Conservation (phyloP, 257 asterid species). For the Dorcoceras hygrometricum region DNA sequence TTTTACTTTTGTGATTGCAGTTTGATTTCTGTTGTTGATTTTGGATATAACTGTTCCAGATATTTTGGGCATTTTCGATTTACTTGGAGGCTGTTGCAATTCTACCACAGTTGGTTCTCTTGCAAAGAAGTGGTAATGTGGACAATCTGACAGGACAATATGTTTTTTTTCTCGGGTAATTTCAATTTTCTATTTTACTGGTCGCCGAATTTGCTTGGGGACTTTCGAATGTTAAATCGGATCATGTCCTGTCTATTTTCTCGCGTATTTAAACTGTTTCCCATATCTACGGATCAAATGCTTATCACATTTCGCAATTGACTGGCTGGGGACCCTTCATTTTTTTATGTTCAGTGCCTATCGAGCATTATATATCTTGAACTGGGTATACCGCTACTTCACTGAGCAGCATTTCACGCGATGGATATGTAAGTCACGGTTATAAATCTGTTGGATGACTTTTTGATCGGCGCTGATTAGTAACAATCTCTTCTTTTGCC, state of each 20-base stretch:
- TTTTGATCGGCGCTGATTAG: slow-evolving; percentile 16
- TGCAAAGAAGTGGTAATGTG: slow-evolving; percentile 98
- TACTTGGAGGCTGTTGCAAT: slow-evolving; percentile 80
- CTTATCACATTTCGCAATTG: neutral
- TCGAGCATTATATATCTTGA: slow-evolving; percentile 81
- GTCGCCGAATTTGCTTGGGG: neutral
- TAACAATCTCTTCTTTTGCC: slow-evolving; percentile 23
- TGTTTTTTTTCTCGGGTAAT: slow-evolving; percentile 88
- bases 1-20: neutral
- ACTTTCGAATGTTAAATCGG: neutral
- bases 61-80: slow-evolving; percentile 86
- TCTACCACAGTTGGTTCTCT: slow-evolving; percentile 84
- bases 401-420: slow-evolving; percentile 64
- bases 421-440: slow-evolving; percentile 74
- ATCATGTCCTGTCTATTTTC: neutral
- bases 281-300: no score
- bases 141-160: slow-evolving; percentile 96
- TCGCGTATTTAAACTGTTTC: neutral
- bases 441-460: slow-evolving; percentile 3
- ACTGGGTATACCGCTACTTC: slow-evolving; percentile 94
- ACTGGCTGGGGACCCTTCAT: neutral
- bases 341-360: slow-evolving; percentile 56
- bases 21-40: neutral
- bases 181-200: slow-evolving; percentile 22
- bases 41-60: slow-evolving; percentile 36